A percentile compares a stretch with the other conserved stretches of the same genome.
Conservation (phyloP, 805 yeast genomes). For the Clavispora carvajalis region DNA sequence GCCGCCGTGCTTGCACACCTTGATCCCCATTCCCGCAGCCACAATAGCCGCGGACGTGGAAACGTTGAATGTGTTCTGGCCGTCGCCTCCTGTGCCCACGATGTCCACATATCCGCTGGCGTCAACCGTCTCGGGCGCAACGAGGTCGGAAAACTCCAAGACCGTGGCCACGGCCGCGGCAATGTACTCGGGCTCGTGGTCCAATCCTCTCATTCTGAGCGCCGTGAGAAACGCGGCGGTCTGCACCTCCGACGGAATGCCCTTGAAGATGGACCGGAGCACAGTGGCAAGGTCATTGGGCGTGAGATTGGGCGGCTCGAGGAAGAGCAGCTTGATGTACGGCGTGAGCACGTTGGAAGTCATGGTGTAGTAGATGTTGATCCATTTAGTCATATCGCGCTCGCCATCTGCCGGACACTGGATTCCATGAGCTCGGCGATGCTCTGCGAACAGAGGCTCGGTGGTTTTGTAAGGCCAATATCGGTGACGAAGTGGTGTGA, state of each 20-base stretch:
- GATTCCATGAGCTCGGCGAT: no score
- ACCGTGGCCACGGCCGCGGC: slow-evolving; percentile 83
- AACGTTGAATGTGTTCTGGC: slow-evolving; percentile 94
- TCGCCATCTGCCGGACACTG: neutral
- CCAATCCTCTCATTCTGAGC: slow-evolving; percentile 66
- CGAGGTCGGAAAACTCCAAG: slow-evolving; percentile 54
- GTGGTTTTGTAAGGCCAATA: no score
- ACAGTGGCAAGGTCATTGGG: slow-evolving; percentile 63
- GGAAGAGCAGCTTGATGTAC: slow-evolving; percentile 59
- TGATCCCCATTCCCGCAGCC: slow-evolving; percentile 80
- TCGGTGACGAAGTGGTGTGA: no score
- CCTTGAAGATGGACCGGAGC: slow-evolving; percentile 54
- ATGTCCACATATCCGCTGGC: slow-evolving; percentile 67
- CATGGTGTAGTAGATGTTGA: neutral
- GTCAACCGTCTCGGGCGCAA: slow-evolving; percentile 43
- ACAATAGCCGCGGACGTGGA: slow-evolving; percentile 93
- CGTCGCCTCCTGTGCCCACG: slow-evolving; percentile 99
- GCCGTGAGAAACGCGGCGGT: slow-evolving; percentile 77
- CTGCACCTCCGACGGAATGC: slow-evolving; percentile 62
- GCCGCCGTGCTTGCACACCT: slow-evolving; percentile 94
- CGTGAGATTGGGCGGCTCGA: slow-evolving; percentile 55
- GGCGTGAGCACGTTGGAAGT: slow-evolving; percentile 39
- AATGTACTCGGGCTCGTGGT: slow-evolving; percentile 73
- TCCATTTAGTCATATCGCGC: neutral
- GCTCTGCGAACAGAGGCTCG: no score